These are phyloP conservation scores for Aspergillus tubingensis DNA, from an alignment of 2,329 filamentous ascomycete species.

Conservation along the genomic window DNA sequence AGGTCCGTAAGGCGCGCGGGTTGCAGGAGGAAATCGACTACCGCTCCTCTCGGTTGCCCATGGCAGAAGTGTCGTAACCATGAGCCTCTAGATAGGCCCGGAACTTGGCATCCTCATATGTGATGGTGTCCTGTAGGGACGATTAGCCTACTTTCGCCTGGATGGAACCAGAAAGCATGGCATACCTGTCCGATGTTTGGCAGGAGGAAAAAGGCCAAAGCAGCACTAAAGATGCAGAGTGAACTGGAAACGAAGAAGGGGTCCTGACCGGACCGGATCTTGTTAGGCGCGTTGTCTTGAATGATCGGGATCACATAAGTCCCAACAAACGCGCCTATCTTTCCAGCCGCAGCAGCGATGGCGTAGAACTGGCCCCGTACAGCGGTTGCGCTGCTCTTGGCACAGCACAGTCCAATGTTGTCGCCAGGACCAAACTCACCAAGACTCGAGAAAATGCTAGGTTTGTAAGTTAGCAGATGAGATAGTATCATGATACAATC, in stretches of 20 bases:
- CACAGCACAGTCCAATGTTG: constrained; percentile 84
- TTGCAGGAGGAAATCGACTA: not conserved
- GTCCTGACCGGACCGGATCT: constrained; percentile 70
- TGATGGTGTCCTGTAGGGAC: constrained; percentile 65
- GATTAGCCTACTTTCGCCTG: not conserved
- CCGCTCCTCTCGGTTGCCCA: constrained; percentile 44
- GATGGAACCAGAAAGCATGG: not conserved
- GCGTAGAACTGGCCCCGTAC: constrained; percentile 76
- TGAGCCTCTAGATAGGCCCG: constrained; percentile 69
- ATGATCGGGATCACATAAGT: constrained; percentile 80
- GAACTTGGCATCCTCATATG: constrained; percentile 74
- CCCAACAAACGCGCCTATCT: constrained; percentile 73
- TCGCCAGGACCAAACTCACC: constrained; percentile 85
- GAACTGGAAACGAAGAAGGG: constrained; percentile 82
- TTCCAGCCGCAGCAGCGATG: constrained; percentile 49
- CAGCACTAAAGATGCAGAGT: constrained; percentile 72
- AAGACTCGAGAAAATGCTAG: constrained; percentile 69
- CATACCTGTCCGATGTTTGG: constrained; percentile 66
- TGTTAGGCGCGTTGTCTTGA: constrained; percentile 56
- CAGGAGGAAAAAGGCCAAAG: constrained; percentile 65
- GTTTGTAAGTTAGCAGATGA: not conserved
- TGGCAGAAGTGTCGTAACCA: constrained; percentile 70
- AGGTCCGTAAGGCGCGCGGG: not conserved
- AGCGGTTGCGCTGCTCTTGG: constrained; percentile 86
- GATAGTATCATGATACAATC: too few relatives aligned